Base-by-base conservation (phyloP, 176 grass and related monocot genomes). In the Pharus latifolius region DNA sequence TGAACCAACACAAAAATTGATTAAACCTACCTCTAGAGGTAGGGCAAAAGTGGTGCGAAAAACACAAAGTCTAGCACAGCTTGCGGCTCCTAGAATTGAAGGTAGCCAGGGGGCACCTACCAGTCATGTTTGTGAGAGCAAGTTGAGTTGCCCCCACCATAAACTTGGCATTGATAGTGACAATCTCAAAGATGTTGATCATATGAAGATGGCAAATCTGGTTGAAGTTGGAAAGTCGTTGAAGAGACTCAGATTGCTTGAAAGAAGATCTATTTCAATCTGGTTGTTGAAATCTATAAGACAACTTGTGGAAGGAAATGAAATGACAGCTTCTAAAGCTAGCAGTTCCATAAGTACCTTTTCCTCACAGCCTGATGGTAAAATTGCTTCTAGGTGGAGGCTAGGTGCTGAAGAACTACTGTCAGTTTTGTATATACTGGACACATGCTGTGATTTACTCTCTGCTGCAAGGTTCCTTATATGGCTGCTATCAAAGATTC, bases 61-160 rank as follows among this genome's bases (percentile, higher is more conserved):
- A 94, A 99, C 90, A 70, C 96, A 99, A 56, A 91, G 82, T 81
- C 82, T 99, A 37, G 90, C 96, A 62, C 96, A 95, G 63, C 88
- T 99, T 78, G 90, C 87, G 35, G 68, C 84, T 84, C 72, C 87
- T 78, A 79, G 90, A 69, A 99, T 95, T 68, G 96, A 99, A 78
- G 87, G 90, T 72, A 95, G 87, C 71, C 90, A 95, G 60, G 90
- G 95, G 43, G 90, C 96, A 60, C 95, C 96, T 77, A 91, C 96
- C 65, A 99, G 96, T 70, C 96, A 99, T 94, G 87, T 91, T 55
- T 99, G 96, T 42, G 90, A 99, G 70, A 99, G 79, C 66, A 99
- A 99, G 65, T 52, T 86, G 71, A 85, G 72, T 51, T 95, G 96
- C 60, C 82, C 87, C 15, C 96, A 95, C 73, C 96, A 91, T 76